Conservation (phyloP, 257 asterid genomes). For the Solanum dulcamara region DNA sequence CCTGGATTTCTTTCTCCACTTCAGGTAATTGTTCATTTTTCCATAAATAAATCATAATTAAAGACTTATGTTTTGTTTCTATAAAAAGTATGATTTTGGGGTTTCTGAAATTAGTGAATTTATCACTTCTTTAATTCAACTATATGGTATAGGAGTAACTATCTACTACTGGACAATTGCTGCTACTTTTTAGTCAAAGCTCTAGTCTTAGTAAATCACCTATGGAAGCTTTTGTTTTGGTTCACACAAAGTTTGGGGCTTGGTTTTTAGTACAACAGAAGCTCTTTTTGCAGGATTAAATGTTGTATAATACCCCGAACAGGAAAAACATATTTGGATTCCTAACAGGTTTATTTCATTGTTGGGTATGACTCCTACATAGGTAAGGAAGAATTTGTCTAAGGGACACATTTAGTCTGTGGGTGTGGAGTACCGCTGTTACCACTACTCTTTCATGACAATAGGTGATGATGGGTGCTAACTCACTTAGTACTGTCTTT, state of each 20-base stretch:
- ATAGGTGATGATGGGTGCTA: not conserved
- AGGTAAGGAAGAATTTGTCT: not conserved
- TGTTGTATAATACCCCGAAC: not conserved
- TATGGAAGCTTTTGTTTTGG: not conserved
- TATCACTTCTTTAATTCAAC: not conserved
- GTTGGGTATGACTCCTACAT: not conserved
- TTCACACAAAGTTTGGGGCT: not conserved
- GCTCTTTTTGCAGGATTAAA: not conserved
- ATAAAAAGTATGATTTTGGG: not conserved
- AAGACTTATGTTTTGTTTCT: not conserved
- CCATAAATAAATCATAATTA: not conserved
- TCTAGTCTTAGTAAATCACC: not conserved
- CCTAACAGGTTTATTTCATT: not conserved
- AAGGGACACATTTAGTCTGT: not conserved
- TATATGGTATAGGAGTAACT: no score
- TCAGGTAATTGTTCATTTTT: slow-evolving; percentile 32
- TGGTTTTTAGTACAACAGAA: not conserved
- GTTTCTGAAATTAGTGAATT: not conserved
- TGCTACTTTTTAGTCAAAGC: not conserved
- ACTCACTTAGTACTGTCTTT: not conserved
- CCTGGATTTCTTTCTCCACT: slow-evolving; percentile 87
- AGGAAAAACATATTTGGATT: not conserved
- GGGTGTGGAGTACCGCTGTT: not conserved
- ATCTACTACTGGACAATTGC: not conserved
- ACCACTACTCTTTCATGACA: not conserved